Evolutionary conservation across 1,139 yeast genomes (phyloP), one percentile per base, ranked within the genome.

Genomic region (Lodderomyces orthopsilosis): DNA sequence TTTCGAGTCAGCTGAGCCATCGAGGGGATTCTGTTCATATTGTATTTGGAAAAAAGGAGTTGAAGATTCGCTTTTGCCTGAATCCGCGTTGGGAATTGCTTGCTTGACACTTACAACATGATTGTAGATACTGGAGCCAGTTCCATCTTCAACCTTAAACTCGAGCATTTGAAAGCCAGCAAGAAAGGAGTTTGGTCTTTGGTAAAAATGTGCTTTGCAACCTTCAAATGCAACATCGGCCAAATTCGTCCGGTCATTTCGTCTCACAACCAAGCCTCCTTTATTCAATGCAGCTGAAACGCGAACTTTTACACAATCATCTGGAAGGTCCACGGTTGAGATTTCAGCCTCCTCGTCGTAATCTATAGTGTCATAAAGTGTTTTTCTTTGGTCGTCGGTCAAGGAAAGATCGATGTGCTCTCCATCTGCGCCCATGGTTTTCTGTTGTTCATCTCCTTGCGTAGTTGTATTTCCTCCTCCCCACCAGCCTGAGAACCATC

Each of bases 311-410:
- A 85, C 79, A 34, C 90, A 73, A 48, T 90, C 94, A 41, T 81
- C 75, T 0, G 97, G 96, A 1, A 86, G 58, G 50, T 85, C 85
- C 10, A 84, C 68, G 0, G 83, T 65, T 13, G 78, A 78, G 0
- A 77, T 75, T 43, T 77, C 73, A 3, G 41, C 41, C 23, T 78
- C 69, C 49, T 90, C 96, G 54, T 90, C 88, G 66, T 85, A 91
- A 49, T 91, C 99, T 51, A 94, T 93, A 0, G 97, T 95, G 49
- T 89, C 96, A 58, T 89, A 91, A 13, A 93, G 73, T 44, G 94
- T 98, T 58, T 89, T 74, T 50, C 83, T 70, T 54, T 86, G 93
- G 48, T 83, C 89, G 19, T 83, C 86, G 8, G 67, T 56, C 35
- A 73, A 56, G 1, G 81, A 70, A 53, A 84, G 65, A n/a, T 62